Base-by-base conservation (phyloP, 2,329 filamentous ascomycete species). In the Blastomyces emzantsi region DNA sequence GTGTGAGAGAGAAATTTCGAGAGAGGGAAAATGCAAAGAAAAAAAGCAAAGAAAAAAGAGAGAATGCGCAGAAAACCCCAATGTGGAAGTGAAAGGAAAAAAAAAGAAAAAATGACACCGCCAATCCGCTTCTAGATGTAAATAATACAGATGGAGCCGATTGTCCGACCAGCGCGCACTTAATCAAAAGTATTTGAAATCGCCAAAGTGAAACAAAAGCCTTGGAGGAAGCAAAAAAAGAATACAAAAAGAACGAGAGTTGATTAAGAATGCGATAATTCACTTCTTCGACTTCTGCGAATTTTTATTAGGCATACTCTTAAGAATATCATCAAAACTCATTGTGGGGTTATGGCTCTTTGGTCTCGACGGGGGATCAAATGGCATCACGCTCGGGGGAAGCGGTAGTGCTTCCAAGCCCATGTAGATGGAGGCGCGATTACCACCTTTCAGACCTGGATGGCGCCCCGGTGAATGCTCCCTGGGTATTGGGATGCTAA, bases 261-360 rank as follows among this genome's bases (percentile, higher is more conserved):
- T 51, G 11, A 1, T 28, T 13, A 51, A 39, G 9, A 39, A 39
- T 3, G 22, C 1, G 22, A 6, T 3, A 30, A 39, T 25, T 64
- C 59, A 65, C 58, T 71, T 73, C 66, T 72, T 72, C 25, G 60
- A 64, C 55, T 70, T 71, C 41, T 76, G 74, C 68, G 76, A 76
- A 60, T 69, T 70, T 9, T 49, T 60, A 17, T 60, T 69, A 25
- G 73, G 73, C 58, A 78, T 74, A 56, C 75, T 74, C 64, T 73
- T 76, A 60, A 81, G 68, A 62, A 81, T 81, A 60, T 78, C 76
- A 65, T 80, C 79, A 66, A 81, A 81, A 61, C 77, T 81, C 73
- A 80, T 77, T 61, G 77, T 77, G 11, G 79, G 79, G 65, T 81
- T 80, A 28, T 73, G 72, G 60, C 74, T 76, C 11, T 74, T 69